phyloP scores from a whole-genome alignment of 805 yeast species.

The Saccharomycopsis lassenensis region DNA sequence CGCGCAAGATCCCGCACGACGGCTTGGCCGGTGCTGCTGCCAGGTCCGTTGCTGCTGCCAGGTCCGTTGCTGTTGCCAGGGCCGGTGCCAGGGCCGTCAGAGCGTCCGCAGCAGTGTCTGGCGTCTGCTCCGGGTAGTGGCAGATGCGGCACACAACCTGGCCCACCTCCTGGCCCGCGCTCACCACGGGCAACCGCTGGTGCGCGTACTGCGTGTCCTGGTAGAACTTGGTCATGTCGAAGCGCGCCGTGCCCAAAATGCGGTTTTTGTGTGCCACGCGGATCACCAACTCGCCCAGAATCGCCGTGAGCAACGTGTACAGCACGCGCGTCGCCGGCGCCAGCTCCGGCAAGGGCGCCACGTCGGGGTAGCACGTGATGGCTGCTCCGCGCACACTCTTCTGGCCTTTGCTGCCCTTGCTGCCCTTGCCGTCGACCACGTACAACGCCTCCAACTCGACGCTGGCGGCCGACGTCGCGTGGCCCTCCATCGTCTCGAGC shows the following conservation, averaged over 20 bases:
- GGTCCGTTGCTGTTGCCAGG: slow-evolving; percentile 36
- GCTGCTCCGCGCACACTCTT: too few relatives aligned
- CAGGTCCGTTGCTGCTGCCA: slow-evolving; percentile 22
- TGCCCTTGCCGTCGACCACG: slow-evolving; percentile 40
- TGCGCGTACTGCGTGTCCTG: slow-evolving; percentile 38
- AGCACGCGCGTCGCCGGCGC: slow-evolving; percentile 22
- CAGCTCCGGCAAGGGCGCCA: slow-evolving; percentile 37
- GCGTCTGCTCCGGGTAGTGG: slow-evolving; percentile 15
- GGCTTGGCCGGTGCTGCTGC: slow-evolving; percentile 25
- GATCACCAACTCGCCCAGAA: too few relatives aligned
- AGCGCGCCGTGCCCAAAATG: slow-evolving; percentile 19
- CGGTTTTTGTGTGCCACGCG: too few relatives aligned
- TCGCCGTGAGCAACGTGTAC: too few relatives aligned
- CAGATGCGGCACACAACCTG: slow-evolving; percentile 42
- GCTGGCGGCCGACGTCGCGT: slow-evolving; percentile 59
- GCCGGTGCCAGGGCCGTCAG: slow-evolving; percentile 30
- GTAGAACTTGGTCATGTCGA: slow-evolving; percentile 41
- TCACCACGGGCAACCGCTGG: slow-evolving; percentile 20
- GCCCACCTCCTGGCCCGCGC: slow-evolving; percentile 26
- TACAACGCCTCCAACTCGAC: slow-evolving; percentile 38
- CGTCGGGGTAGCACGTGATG: too few relatives aligned
- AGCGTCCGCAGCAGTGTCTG: slow-evolving; percentile 17
- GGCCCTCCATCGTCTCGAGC: slow-evolving; percentile 55
- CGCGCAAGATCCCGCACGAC: slow-evolving; percentile 63
- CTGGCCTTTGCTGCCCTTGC: too few relatives aligned